A percentile compares a stretch with the other conserved stretches of the same genome.
Conservation (phyloP, 805 yeast species). For the Candida parachauliodes region DNA sequence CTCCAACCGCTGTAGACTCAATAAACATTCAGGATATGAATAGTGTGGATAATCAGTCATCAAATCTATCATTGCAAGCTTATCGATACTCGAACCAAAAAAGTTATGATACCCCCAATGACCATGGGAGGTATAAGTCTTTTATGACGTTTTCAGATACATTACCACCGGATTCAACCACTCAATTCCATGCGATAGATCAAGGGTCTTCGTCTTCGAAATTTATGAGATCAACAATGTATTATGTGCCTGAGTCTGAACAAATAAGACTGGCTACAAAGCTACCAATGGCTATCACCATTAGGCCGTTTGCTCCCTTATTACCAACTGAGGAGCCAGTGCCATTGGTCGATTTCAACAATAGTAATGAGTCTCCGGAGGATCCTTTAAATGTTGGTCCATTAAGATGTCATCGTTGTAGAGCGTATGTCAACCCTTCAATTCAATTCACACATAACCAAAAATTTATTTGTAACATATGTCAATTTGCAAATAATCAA, state of each 20-base stretch:
- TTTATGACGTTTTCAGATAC: slow-evolving; percentile 76
- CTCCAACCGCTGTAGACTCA: slow-evolving; percentile 6
- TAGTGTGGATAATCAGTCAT: neutral
- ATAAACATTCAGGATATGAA: slow-evolving; percentile 9
- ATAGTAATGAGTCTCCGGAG: slow-evolving; percentile 4
- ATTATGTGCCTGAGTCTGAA: slow-evolving; percentile 75
- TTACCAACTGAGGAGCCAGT: slow-evolving; percentile 50
- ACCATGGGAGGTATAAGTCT: slow-evolving; percentile 33
- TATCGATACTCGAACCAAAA: slow-evolving; percentile 20
- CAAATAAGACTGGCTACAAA: slow-evolving; percentile 63
- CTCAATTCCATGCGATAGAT: slow-evolving; percentile 65
- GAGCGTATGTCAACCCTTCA: slow-evolving; percentile 84
- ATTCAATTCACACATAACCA: slow-evolving; percentile 64
- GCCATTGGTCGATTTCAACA: slow-evolving; percentile 63
- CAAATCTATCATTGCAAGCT: slow-evolving; percentile 10
- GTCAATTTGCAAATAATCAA: slow-evolving; percentile 65
- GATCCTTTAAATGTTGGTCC: slow-evolving; percentile 52
- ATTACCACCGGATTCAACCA: slow-evolving; percentile 79
- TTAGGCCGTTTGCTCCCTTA: slow-evolving; percentile 79
- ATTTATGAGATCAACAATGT: slow-evolving; percentile 73
- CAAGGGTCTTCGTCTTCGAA: slow-evolving; percentile 85
- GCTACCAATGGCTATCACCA: slow-evolving; percentile 76
- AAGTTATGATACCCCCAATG: slow-evolving; percentile 22
- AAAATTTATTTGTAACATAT: slow-evolving; percentile 77
- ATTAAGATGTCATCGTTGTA: slow-evolving; percentile 87